phyloP scores from a whole-genome alignment of 345 rosid species.

The Noccaea bulbosa region DNA sequence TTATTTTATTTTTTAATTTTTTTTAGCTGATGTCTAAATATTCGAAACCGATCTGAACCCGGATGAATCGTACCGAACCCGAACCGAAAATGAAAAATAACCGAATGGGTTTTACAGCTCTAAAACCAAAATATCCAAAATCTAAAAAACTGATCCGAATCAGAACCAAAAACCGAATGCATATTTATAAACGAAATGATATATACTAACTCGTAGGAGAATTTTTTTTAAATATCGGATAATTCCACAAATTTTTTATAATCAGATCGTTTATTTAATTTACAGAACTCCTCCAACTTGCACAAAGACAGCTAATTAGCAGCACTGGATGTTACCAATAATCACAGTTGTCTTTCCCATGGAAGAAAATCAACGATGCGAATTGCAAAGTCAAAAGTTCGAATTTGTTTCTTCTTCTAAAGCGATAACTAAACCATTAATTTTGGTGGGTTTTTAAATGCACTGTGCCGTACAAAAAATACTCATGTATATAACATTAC shows the following conservation, averaged over 20 bases:
- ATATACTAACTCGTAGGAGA: background rate
- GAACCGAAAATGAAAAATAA: too few relatives aligned
- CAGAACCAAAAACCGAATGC: too few relatives aligned
- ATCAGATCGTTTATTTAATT: background rate
- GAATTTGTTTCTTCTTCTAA: background rate
- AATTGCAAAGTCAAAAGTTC: conserved; percentile 5
- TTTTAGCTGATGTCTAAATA: too few relatives aligned
- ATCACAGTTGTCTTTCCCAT: conserved; percentile 10
- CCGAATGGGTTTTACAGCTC: too few relatives aligned
- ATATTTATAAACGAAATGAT: too few relatives aligned
- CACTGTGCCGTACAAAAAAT: background rate
- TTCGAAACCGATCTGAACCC: too few relatives aligned
- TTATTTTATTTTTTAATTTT: too few relatives aligned
- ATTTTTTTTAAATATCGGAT: background rate
- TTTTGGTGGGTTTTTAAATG: background rate
- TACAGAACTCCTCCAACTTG: conserved; percentile 15
- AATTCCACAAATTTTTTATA: conserved; percentile 13
- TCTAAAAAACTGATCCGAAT: too few relatives aligned
- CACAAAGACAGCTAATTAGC: conserved; percentile 16
- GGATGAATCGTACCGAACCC: too few relatives aligned
- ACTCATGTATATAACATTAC: too few relatives aligned
- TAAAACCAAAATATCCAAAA: too few relatives aligned
- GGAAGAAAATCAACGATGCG: conserved; percentile 7
- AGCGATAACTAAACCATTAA: background rate
- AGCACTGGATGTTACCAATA: conserved; percentile 18